Evolutionary conservation across 768 basidiomycete species (phyloP).

Genomic region (Rhodotorula paludigena): DNA sequence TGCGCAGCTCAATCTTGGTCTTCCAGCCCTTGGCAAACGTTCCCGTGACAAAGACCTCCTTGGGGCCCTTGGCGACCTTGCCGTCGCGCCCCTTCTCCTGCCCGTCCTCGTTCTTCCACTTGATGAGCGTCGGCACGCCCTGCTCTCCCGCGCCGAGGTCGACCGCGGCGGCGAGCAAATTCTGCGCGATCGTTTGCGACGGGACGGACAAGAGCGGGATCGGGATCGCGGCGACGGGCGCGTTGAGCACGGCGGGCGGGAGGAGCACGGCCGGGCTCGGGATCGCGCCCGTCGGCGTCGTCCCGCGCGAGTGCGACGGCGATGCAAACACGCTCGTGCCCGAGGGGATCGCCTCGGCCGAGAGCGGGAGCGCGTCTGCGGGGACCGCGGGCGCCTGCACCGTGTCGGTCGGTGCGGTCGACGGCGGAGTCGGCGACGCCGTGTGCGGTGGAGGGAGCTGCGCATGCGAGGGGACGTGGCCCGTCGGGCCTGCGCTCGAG

Average conservation of each 20-base stretch:
- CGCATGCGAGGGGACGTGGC: background rate
- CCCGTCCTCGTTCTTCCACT: constrained; percentile 42
- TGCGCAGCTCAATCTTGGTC: constrained; percentile 43
- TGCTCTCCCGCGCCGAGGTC: constrained; percentile 40
- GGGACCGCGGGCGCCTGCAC: constrained; percentile 34
- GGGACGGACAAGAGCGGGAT: constrained; percentile 35
- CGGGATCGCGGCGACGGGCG: constrained; percentile 36
- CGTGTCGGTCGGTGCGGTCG: constrained; percentile 20
- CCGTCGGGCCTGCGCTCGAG: background rate
- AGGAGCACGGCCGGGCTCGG: constrained; percentile 32
- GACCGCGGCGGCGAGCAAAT: constrained; percentile 39
- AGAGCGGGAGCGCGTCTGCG: constrained; percentile 15
- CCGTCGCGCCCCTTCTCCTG: constrained; percentile 15
- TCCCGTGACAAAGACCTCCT: constrained; percentile 43
- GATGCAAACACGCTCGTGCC: constrained; percentile 36
- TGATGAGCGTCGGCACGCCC: constrained; percentile 43
- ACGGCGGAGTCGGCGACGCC: constrained; percentile 23
- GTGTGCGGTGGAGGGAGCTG: constrained; percentile 29
- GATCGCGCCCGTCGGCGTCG: constrained; percentile 11
- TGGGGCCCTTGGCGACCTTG: constrained; percentile 29
- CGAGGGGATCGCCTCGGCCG: constrained; percentile 26
- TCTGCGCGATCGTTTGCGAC: constrained; percentile 23
- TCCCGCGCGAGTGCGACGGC: constrained; percentile 4
- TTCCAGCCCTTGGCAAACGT: constrained; percentile 44
- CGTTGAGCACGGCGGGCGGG: constrained; percentile 37